These are phyloP conservation scores for Marasmius sp. DNA, from an alignment of 1,284 basidiomycete species.

Conservation along the genomic window DNA sequence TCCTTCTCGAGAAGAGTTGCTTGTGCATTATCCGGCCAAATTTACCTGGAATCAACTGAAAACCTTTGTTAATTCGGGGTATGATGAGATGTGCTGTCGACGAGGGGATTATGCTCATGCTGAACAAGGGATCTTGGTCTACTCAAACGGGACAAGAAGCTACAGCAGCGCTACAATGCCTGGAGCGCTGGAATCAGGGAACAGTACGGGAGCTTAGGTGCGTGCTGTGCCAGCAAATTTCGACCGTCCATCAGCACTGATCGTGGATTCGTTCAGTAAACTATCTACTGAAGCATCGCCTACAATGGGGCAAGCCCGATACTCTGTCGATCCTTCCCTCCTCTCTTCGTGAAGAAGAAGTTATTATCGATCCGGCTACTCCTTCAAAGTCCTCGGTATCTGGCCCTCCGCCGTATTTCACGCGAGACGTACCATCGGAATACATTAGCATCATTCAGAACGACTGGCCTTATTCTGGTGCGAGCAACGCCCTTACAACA, in stretches of 20 bases:
- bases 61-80: slow-evolving; percentile 78
- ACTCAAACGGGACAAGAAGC: slow-evolving; percentile 66
- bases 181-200: slow-evolving; percentile 57
- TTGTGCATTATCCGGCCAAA: slow-evolving; percentile 65
- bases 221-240: slow-evolving; percentile 17
- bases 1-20: slow-evolving; percentile 66
- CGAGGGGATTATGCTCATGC: not conserved
- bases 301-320: slow-evolving; percentile 75
- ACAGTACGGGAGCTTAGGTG: slow-evolving; percentile 68
- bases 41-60: slow-evolving; percentile 77
- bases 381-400: slow-evolving; percentile 20
- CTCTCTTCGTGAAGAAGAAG: slow-evolving; percentile 29
- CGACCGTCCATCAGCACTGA: not conserved
- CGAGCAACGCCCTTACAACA: slow-evolving; percentile 8
- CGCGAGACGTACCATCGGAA: slow-evolving; percentile 53
- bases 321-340: slow-evolving; percentile 54
- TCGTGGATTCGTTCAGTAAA: slow-evolving; percentile 47
- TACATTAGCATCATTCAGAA: slow-evolving; percentile 75
- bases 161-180: slow-evolving; percentile 65
- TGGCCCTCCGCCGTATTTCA: slow-evolving; percentile 56
- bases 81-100: slow-evolving; percentile 18
- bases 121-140: slow-evolving; percentile 69
- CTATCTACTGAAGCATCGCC: slow-evolving; percentile 62
- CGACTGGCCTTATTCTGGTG: slow-evolving; percentile 84
- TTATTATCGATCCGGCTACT: not conserved